Evolutionary conservation across 306 rosid species (phyloP).

Genomic region (Vachellia collinsii): DNA sequence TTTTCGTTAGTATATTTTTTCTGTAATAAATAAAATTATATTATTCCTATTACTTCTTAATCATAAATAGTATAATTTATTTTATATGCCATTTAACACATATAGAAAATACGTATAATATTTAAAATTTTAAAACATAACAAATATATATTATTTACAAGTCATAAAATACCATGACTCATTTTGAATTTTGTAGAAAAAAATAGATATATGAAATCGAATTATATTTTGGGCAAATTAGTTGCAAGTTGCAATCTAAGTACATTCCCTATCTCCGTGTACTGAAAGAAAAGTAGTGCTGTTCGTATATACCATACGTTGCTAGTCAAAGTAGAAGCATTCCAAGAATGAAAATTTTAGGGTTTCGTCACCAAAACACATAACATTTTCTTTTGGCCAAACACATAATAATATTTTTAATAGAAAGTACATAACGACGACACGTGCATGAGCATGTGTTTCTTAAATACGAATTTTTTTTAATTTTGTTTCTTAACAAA

Average conservation of each 20-base stretch:
- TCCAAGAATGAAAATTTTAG: too few relatives aligned
- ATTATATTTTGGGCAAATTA: neutral
- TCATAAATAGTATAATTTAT: neutral
- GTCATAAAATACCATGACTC: neutral
- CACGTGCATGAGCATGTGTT: neutral
- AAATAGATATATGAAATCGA: neutral
- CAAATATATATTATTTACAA: neutral
- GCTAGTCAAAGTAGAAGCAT: neutral
- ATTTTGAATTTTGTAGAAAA: neutral
- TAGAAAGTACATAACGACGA: neutral
- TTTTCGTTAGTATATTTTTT: neutral
- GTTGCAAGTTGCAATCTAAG: too few relatives aligned
- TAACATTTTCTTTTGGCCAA: neutral
- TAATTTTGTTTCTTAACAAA: too few relatives aligned
- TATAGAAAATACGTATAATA: neutral
- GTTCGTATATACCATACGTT: neutral
- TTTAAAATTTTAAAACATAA: too few relatives aligned
- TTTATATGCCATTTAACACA: neutral
- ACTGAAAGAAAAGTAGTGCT: neutral
- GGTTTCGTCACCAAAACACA: neutral
- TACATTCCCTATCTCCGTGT: neutral
- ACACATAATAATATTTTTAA: neutral
- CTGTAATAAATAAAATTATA: neutral
- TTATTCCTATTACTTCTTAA: too few relatives aligned
- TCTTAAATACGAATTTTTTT: too few relatives aligned